phyloP scores from a whole-genome alignment of 805 yeast genomes.

The Tetrapisispora iriomotensis region DNA sequence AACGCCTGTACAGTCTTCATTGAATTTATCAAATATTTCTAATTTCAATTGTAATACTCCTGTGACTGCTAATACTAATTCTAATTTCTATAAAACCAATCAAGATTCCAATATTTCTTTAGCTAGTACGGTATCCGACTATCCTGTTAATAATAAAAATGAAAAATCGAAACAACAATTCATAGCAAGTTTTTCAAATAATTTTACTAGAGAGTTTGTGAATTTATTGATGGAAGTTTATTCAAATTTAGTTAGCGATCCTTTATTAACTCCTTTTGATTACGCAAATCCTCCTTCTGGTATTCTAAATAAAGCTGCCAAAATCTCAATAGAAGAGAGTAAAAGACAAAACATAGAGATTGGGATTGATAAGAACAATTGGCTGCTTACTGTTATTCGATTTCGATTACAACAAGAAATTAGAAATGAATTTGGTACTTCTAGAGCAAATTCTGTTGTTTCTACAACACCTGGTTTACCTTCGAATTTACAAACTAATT shows the following conservation, averaged over 20 bases:
- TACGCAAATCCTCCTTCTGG: constrained; percentile 59
- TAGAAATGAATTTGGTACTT: constrained; percentile 20
- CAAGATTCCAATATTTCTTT: constrained; percentile 19
- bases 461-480: constrained; percentile 22
- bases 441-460: constrained; percentile 16
- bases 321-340: constrained; percentile 38
- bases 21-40: no score
- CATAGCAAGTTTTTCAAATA: constrained; percentile 1
- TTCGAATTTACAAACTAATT: constrained; percentile 5
- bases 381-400: constrained; percentile 32
- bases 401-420: constrained; percentile 29
- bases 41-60: no score
- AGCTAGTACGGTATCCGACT: constrained; percentile 24
- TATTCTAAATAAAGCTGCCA: constrained; percentile 49
- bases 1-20: no score
- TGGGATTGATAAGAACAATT: constrained; percentile 32
- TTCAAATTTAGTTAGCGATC: constrained; percentile 41
- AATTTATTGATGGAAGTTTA: constrained; percentile 38
- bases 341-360: constrained; percentile 27
- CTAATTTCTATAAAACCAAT: constrained; percentile 4
- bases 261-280: constrained; percentile 61
- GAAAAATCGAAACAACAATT: constrained; percentile 1
- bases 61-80: neutral
- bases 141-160: neutral
- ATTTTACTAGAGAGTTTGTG: constrained; percentile 33